phyloP scores from a whole-genome alignment of 2,329 filamentous ascomycete genomes.

The Plectosphaerella sp. region DNA sequence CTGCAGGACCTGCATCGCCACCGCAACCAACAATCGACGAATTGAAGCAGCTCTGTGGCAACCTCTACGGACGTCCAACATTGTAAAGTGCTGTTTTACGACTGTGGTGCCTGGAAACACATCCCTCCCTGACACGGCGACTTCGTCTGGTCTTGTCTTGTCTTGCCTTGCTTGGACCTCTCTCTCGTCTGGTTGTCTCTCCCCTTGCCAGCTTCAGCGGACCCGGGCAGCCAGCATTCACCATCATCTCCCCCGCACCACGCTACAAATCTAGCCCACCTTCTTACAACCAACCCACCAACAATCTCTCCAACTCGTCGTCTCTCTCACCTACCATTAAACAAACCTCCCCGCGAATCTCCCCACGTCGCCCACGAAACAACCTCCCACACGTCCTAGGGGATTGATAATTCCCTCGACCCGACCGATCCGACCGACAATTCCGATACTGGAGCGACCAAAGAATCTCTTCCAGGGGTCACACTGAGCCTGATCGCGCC shows the following conservation, averaged over 20 bases:
- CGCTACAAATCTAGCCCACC: conserved; percentile 1
- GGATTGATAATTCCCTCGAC: too few relatives aligned
- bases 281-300: neutral
- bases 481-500: neutral
- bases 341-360: too few relatives aligned
- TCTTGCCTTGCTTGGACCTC: neutral
- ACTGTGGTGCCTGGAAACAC: too few relatives aligned
- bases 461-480: neutral
- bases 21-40: too few relatives aligned
- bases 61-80: too few relatives aligned
- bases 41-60: too few relatives aligned
- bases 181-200: conserved; percentile 1
- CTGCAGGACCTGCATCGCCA: too few relatives aligned
- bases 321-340: too few relatives aligned
- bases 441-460: neutral
- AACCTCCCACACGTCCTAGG: too few relatives aligned
- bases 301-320: neutral
- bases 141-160: conserved; percentile 6
- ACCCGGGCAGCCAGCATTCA: neutral
- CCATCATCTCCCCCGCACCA: conserved; percentile 4
- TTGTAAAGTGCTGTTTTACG: too few relatives aligned
- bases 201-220: neutral
- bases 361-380: too few relatives aligned
- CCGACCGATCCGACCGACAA: neutral
- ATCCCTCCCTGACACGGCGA: neutral